Percentiles rank a stretch among this genome's conserved stretches.
Evolutionary conservation across 495 filamentous ascomycete species (phyloP).

Genomic region (Xylaria cubensis): DNA sequence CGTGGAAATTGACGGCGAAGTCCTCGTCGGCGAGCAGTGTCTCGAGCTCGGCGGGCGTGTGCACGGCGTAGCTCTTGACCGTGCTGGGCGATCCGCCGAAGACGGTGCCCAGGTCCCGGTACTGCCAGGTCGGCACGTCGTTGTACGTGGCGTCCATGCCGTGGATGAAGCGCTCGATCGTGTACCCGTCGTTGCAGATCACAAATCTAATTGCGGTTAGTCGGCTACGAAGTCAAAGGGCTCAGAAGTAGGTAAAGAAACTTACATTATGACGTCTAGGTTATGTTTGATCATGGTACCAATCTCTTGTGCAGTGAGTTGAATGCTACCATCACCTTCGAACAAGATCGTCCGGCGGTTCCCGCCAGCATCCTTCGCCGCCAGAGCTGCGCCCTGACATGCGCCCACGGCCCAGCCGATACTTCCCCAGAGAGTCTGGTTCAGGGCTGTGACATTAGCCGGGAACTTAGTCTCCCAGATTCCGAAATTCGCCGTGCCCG

Average conservation of each 20-base stretch:
- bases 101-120: conserved; percentile 67
- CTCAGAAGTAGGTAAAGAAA: conserved; percentile 10
- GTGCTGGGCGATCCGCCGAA: conserved; percentile 68
- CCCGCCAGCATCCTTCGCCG: conserved; percentile 62
- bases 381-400: conserved; percentile 76
- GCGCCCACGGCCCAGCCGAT: conserved; percentile 85
- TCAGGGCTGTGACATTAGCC: conserved; percentile 73
- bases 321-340: conserved; percentile 86
- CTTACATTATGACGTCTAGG: conserved; percentile 80
- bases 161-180: conserved; percentile 78
- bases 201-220: conserved; percentile 61
- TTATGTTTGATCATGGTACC: conserved; percentile 83
- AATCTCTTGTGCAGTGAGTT: conserved; percentile 85
- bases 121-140: conserved; percentile 77
- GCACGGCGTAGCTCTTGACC: conserved; percentile 70
- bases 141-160: conserved; percentile 82
- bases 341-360: conserved; percentile 76
- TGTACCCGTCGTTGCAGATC: conserved; percentile 78
- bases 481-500: conserved; percentile 89
- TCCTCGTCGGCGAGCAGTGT: conserved; percentile 68
- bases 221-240: conserved; percentile 11
- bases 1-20: conserved; percentile 59
- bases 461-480: conserved; percentile 90
- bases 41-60: conserved; percentile 73
- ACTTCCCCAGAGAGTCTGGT: conserved; percentile 87